Percentiles rank a stretch among this genome's conserved stretches.
Conservation (phyloP, 495 filamentous ascomycete species). For the Lophiostoma macrostomum region DNA sequence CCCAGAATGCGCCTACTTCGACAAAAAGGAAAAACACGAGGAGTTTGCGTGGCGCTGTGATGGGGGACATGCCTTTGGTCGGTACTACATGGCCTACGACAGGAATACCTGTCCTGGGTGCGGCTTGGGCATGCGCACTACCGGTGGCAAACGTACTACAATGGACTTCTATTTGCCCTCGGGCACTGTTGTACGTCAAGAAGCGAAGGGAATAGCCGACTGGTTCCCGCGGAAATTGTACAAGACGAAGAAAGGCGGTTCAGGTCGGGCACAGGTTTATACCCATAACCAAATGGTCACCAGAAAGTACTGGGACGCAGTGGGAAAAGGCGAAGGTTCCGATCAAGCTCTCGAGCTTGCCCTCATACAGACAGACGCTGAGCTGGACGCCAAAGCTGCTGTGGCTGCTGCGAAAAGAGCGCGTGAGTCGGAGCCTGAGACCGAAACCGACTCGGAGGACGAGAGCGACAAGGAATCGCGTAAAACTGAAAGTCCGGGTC, state of each 20-base stretch:
- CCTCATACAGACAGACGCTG: conserved; percentile 3
- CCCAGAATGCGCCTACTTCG: conserved; percentile 1
- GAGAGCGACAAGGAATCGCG: too few species aligned
- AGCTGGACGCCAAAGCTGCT: conserved; percentile 7
- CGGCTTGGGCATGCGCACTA: conserved; percentile 2
- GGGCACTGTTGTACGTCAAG: conserved; percentile 12
- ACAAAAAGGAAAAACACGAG: background rate
- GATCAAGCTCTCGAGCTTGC: conserved; percentile 1
- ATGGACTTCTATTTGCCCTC: conserved; percentile 23
- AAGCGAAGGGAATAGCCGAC: background rate
- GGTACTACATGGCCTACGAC: conserved; percentile 20
- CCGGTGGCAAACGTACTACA: background rate
- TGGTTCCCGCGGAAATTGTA: conserved; percentile 12
- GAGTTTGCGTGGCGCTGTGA: conserved; percentile 28
- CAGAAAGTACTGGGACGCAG: conserved; percentile 8
- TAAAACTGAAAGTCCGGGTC: too few species aligned
- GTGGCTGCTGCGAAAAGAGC: too few species aligned
- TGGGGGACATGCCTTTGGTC: conserved; percentile 13
- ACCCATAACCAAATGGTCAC: conserved; percentile 14
- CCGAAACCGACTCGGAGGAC: too few species aligned
- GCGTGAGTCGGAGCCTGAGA: too few species aligned
- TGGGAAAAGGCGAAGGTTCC: background rate
- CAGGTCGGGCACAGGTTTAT: background rate
- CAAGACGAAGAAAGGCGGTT: conserved; percentile 1
- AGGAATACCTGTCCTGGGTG: conserved; percentile 18